Evolutionary conservation across 129 eudicot genomes (phyloP).

Genomic region (Silybum marianum): DNA sequence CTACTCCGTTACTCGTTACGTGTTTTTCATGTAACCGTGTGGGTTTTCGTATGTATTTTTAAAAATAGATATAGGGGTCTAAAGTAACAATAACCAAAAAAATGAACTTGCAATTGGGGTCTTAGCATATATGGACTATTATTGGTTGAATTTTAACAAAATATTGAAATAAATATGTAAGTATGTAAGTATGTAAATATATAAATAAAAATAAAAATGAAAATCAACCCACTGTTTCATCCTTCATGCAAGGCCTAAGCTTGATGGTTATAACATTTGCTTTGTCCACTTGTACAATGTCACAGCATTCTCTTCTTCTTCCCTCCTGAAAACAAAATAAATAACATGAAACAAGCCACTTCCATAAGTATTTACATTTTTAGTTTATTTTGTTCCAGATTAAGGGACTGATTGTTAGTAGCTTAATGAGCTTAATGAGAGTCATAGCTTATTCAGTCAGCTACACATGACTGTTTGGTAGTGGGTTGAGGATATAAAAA

Average conservation of each 20-base stretch:
- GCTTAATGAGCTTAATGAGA: too few species aligned
- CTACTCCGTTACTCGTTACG: neutral
- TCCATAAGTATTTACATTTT: neutral
- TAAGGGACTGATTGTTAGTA: too few species aligned
- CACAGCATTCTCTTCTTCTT: slow-evolving; percentile 68
- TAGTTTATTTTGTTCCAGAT: neutral
- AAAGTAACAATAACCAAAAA: neutral
- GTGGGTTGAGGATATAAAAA: too few species aligned
- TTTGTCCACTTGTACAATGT: slow-evolving; percentile 28
- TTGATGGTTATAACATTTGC: slow-evolving; percentile 39
- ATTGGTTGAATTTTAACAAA: neutral
- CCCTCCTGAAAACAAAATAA: slow-evolving; percentile 42
- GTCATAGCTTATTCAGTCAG: too few species aligned
- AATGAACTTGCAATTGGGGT: neutral
- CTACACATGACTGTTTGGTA: too few species aligned
- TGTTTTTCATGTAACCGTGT: neutral
- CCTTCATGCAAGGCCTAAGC: slow-evolving; percentile 48
- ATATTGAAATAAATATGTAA: neutral
- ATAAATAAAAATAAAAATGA: neutral
- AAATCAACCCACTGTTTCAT: slow-evolving; percentile 43
- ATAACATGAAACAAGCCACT: neutral
- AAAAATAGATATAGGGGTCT: neutral
- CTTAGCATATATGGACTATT: neutral
- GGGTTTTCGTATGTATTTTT: neutral
- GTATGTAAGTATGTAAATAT: neutral